Evolutionary conservation across 1,139 yeast genomes (phyloP).

Genomic region (Kluyveromyces sp.): DNA sequence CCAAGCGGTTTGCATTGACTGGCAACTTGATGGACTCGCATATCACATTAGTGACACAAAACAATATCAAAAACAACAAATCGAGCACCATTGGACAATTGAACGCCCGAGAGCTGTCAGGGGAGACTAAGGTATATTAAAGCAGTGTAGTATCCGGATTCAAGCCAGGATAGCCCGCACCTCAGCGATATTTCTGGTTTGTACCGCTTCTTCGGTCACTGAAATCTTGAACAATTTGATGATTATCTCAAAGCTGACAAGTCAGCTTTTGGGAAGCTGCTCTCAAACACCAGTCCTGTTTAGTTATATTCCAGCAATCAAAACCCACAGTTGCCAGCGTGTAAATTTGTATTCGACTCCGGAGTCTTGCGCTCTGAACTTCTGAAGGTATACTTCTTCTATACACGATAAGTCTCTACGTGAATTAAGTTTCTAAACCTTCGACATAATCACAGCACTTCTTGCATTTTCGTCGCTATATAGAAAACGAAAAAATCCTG

Average conservation of each 20-base stretch:
- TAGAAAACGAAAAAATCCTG: neutral
- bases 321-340: too few species aligned
- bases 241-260: neutral
- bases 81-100: neutral
- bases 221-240: neutral
- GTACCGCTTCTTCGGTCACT: neutral
- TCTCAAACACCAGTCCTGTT: neutral
- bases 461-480: neutral
- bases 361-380: neutral
- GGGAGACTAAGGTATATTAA: too few species aligned
- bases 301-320: neutral
- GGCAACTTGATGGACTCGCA: slow-evolving; percentile 1
- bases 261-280: neutral
- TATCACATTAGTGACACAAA: neutral
- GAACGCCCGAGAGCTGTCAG: neutral
- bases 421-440: neutral
- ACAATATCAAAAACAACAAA: neutral
- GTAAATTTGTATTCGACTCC: neutral
- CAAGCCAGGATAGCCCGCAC: too few species aligned
- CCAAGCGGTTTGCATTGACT: neutral
- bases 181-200: too few species aligned
- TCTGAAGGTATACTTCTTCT: neutral
- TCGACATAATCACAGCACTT: neutral
- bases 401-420: neutral
- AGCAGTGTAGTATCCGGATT: too few species aligned